A percentile compares a stretch with the other conserved stretches of the same genome.
These are phyloP conservation scores for Verruconis gallopava DNA, from an alignment of 2,329 filamentous ascomycete species.

Conservation along the genomic window DNA sequence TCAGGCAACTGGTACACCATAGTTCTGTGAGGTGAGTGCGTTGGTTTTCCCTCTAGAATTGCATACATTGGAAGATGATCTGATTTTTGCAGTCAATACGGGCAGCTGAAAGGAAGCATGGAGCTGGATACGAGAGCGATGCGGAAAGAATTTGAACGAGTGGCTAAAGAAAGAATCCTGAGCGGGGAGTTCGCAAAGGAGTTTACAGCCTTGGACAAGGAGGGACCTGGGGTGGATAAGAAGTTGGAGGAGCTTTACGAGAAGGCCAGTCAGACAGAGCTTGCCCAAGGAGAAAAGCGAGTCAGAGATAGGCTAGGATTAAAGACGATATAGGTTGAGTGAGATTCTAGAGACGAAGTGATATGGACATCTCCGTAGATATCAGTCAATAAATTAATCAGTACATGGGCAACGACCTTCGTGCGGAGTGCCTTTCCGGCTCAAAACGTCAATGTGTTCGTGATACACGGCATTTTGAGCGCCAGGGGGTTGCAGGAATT, in stretches of 20 bases:
- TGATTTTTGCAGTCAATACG: conserved; percentile 13
- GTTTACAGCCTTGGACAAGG: conserved; percentile 9
- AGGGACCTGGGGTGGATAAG: conserved; percentile 9
- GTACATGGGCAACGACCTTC: no score
- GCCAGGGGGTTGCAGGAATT: no score
- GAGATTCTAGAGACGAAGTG: no score
- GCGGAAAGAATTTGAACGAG: conserved; percentile 9
- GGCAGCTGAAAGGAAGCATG: conserved; percentile 15
- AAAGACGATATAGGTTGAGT: conserved; percentile 2
- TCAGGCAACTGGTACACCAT: conserved; percentile 13
- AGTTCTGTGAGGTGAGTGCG: conserved; percentile 13
- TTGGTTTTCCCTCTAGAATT: no score
- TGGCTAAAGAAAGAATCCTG: conserved; percentile 10
- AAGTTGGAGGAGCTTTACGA: conserved; percentile 9
- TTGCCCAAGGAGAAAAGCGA: conserved; percentile 9
- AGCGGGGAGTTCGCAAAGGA: conserved; percentile 10
- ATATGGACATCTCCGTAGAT: no score
- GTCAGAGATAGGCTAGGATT: conserved; percentile 11
- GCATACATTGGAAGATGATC: no score
- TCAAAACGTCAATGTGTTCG: no score
- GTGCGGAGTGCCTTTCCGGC: no score
- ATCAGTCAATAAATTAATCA: no score
- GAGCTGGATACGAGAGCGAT: conserved; percentile 8
- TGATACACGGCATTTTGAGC: no score
- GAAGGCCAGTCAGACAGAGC: conserved; percentile 10